Evolutionary conservation across 2,329 filamentous ascomycete genomes (phyloP), one percentile per base, ranked within the genome.

Genomic region (Sporothrix curviconia): DNA sequence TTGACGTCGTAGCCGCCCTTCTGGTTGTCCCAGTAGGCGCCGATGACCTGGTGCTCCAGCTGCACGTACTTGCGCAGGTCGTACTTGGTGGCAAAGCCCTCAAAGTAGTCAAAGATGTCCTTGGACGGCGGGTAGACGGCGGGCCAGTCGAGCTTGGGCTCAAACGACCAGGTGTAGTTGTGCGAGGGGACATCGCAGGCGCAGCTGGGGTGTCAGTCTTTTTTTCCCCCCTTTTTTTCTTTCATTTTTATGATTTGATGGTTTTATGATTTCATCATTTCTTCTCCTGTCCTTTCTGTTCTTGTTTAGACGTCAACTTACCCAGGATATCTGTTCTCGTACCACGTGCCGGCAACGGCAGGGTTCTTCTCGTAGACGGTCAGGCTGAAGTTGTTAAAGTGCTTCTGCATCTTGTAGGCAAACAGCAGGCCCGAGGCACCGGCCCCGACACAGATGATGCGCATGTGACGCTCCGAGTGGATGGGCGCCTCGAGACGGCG

Each of bases 181-280:
- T 79, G 77, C 0, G 76, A 71, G 1, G 76, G 77, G 0, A 80
- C 72, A 56, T 82, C 77, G 61, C 75, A 78, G 4, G 73, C 74
- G 64, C 75, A 76, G 40, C 68, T 69, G 46, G n/a, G 12, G n/a
- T 42, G 14, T 22, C 9, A 8, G n/a, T n/a, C n/a, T n/a, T n/a
- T n/a, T n/a, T n/a, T n/a, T n/a, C n/a, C n/a, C n/a, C n/a, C n/a
- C n/a, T n/a, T n/a, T n/a, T n/a, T n/a, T n/a, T n/a, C n/a, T n/a
- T n/a, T n/a, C n/a, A n/a, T n/a, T n/a, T n/a, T n/a, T n/a, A n/a
- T n/a, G n/a, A n/a, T n/a, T n/a, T n/a, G n/a, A n/a, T n/a, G n/a
- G n/a, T n/a, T n/a, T n/a, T n/a, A n/a, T n/a, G n/a, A n/a, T n/a
- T n/a, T n/a, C n/a, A n/a, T n/a, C n/a, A n/a, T n/a, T n/a, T n/a